Evolutionary conservation across 805 yeast species (phyloP).

Genomic region (Grigorovia yakushimaensis): DNA sequence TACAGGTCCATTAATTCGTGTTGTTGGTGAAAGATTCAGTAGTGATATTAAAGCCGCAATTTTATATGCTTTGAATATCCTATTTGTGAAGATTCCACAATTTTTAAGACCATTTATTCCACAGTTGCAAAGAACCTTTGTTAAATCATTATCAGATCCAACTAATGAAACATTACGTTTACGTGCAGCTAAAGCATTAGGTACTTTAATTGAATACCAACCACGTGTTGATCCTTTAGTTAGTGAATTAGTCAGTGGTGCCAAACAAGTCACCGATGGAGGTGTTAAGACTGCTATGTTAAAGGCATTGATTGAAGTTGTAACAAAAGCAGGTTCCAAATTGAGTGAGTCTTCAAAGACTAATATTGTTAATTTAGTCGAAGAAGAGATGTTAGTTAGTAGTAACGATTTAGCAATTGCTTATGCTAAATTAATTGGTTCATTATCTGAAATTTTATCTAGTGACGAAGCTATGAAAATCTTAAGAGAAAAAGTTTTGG

Average conservation of each 20-base stretch:
- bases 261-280: conserved; percentile 49
- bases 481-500: conserved; percentile 49
- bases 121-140: conserved; percentile 93
- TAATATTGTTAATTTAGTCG: conserved; percentile 61
- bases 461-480: conserved; percentile 54
- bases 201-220: conserved; percentile 78
- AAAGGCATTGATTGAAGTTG: conserved; percentile 75
- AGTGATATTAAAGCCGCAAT: conserved; percentile 94
- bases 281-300: conserved; percentile 82
- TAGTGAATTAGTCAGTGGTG: conserved; percentile 70
- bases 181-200: conserved; percentile 84
- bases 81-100: conserved; percentile 78
- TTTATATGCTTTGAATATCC: conserved; percentile 66
- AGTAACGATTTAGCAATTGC: conserved; percentile 61
- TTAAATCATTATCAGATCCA: conserved; percentile 77
- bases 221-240: conserved; percentile 91
- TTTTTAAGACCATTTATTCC: conserved; percentile 93
- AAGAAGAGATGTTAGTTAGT: conserved; percentile 49
- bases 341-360: conserved; percentile 66
- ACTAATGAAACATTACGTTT: conserved; percentile 60
- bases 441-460: conserved; percentile 58
- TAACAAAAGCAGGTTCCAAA: conserved; percentile 65
- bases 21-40: conserved; percentile 89
- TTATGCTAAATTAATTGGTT: conserved; percentile 70
- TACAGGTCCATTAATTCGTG: conserved; percentile 96